A percentile compares a stretch with the other conserved stretches of the same genome.
Conservation (phyloP, 768 basidiomycete genomes). For the Cytidiella melzeri region DNA sequence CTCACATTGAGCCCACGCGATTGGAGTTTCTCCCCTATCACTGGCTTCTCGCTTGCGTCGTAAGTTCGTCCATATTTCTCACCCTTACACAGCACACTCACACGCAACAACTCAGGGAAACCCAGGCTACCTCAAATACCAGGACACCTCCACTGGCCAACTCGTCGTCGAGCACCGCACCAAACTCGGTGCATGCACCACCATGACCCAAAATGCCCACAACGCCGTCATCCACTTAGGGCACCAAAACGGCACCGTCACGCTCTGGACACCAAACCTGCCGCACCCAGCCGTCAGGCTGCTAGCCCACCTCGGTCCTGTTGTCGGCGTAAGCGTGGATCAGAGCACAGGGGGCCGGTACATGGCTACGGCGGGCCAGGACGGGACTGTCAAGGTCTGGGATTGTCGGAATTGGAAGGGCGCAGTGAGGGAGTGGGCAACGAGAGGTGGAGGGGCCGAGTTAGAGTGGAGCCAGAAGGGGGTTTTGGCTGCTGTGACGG, state of each 20-base stretch:
- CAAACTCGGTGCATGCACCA: slow-evolving; percentile 76
- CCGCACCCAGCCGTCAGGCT: slow-evolving; percentile 89
- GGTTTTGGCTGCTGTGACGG: slow-evolving; percentile 71
- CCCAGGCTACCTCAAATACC: slow-evolving; percentile 89
- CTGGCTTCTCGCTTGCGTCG: slow-evolving; percentile 84
- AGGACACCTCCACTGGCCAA: slow-evolving; percentile 91
- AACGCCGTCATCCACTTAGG: slow-evolving; percentile 94
- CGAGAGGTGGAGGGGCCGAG: slow-evolving; percentile 61
- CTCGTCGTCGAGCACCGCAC: slow-evolving; percentile 85
- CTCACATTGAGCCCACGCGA: slow-evolving; percentile 86
- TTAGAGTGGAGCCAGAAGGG: slow-evolving; percentile 87
- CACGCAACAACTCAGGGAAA: slow-evolving; percentile 51
- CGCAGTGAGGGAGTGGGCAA: slow-evolving; percentile 70
- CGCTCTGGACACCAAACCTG: slow-evolving; percentile 94
- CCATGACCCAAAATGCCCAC: slow-evolving; percentile 88
- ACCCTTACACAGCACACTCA: not conserved
- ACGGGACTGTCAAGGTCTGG: slow-evolving; percentile 92
- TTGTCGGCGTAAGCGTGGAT: slow-evolving; percentile 76
- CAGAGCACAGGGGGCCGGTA: slow-evolving; percentile 82
- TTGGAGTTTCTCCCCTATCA: slow-evolving; percentile 95
- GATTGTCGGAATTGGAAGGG: slow-evolving; percentile 96
- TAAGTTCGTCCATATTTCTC: slow-evolving; percentile 32
- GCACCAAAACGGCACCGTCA: slow-evolving; percentile 93
- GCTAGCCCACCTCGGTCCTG: slow-evolving; percentile 85
- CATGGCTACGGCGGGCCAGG: slow-evolving; percentile 85